Percentiles rank a stretch among this genome's conserved stretches.
Evolutionary conservation across 805 yeast species (phyloP).

Genomic region (Wickerhamiella azyma): DNA sequence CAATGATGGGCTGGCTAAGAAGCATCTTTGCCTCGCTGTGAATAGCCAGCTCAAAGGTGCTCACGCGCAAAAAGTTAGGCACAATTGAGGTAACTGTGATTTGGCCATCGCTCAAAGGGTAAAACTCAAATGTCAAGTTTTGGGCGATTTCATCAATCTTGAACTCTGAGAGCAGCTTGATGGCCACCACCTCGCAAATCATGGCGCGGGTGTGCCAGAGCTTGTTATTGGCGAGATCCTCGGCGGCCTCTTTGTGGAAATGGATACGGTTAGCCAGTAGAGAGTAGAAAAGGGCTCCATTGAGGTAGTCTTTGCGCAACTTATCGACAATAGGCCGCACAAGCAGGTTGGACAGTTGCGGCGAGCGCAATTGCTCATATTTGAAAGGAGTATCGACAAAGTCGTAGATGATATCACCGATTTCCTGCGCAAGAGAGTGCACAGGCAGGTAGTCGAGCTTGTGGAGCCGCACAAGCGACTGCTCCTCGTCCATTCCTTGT

Average conservation of each 20-base stretch:
- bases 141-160: conserved; percentile 32
- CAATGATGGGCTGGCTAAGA: conserved; percentile 39
- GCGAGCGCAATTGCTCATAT: conserved; percentile 38
- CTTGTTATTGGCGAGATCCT: conserved; percentile 24
- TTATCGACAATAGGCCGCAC: conserved; percentile 35
- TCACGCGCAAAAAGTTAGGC: conserved; percentile 29
- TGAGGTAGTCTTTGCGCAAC: conserved; percentile 19
- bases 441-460: conserved; percentile 27
- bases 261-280: conserved; percentile 28
- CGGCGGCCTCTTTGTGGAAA: conserved; percentile 25
- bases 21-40: conserved; percentile 40
- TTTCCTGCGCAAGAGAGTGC: conserved; percentile 23
- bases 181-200: conserved; percentile 40
- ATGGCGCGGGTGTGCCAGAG: conserved; percentile 33
- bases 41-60: conserved; percentile 38
- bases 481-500: conserved; percentile 6
- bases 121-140: conserved; percentile 32
- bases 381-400: conserved; percentile 34
- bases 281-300: conserved; percentile 29
- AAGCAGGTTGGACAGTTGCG: conserved; percentile 35
- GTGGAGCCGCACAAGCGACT: neutral
- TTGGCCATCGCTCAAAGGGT: conserved; percentile 32
- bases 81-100: conserved; percentile 14
- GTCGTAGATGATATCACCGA: conserved; percentile 32
- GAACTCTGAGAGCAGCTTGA: conserved; percentile 34